Evolutionary conservation across 2,329 filamentous ascomycete genomes (phyloP).

Genomic region (Ophiostoma australiae): DNA sequence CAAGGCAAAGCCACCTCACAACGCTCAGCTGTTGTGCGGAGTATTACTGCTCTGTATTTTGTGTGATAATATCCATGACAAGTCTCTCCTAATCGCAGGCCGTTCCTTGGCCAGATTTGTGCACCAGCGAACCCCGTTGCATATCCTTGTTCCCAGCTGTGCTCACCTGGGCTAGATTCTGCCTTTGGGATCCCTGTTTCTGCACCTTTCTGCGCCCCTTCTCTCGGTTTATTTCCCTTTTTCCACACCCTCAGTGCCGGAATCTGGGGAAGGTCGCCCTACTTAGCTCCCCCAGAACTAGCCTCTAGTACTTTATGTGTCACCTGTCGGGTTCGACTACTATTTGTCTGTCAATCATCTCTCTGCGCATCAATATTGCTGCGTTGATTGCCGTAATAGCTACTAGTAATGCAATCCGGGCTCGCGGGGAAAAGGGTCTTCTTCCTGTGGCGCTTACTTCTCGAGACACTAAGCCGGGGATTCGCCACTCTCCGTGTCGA

Average conservation of each 20-base stretch:
- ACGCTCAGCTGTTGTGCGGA: neutral
- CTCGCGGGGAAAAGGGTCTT: neutral
- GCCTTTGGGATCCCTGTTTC: neutral
- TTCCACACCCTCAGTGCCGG: neutral
- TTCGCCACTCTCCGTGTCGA: neutral
- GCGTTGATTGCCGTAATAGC: constrained; percentile 1
- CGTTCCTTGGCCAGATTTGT: neutral
- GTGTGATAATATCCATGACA: constrained; percentile 9
- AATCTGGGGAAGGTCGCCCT: neutral
- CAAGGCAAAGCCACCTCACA: neutral
- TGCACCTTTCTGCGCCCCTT: neutral
- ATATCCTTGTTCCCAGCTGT: neutral
- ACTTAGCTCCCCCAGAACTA: neutral
- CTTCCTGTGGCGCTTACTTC: neutral
- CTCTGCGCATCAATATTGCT: neutral
- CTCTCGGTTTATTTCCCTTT: neutral
- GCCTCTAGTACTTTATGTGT: neutral
- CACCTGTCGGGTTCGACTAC: neutral
- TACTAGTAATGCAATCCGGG: neutral
- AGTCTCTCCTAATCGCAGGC: neutral
- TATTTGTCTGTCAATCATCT: neutral
- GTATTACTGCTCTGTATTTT: constrained; percentile 34
- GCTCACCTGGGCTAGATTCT: neutral
- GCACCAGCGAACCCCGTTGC: neutral
- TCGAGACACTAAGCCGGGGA: neutral